Percentiles rank a stretch among this genome's conserved stretches.
These are phyloP conservation scores for Cutaneotrichosporon sp. DNA, from an alignment of 1,284 basidiomycete genomes.

Conservation along the genomic window DNA sequence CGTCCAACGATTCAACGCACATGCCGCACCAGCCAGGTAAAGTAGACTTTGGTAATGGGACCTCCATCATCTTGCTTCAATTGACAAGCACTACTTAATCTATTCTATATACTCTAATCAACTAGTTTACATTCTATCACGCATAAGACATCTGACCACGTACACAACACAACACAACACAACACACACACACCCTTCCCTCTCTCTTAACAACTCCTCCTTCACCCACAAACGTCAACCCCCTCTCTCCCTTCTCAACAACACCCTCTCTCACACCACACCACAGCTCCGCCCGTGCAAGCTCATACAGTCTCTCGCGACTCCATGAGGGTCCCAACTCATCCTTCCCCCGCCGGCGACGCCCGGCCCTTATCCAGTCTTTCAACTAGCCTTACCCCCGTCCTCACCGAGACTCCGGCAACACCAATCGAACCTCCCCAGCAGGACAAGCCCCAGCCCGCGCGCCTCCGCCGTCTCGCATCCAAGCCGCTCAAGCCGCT, in stretches of 20 bases:
- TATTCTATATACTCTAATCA: too few species aligned
- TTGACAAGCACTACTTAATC: too few species aligned
- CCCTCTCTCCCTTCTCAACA: neutral
- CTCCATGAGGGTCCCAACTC: neutral
- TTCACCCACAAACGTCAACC: neutral
- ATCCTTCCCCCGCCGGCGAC: neutral
- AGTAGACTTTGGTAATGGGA: too few species aligned
- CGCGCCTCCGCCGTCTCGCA: conserved; percentile 35
- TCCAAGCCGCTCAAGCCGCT: conserved; percentile 49
- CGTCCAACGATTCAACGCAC: too few species aligned
- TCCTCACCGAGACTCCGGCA: conserved; percentile 2
- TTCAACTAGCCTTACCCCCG: neutral
- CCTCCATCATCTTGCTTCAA: too few species aligned
- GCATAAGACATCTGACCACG: too few species aligned
- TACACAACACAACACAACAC: too few species aligned
- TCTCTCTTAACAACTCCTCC: too few species aligned
- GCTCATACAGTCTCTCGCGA: neutral
- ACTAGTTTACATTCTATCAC: too few species aligned
- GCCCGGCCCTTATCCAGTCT: neutral
- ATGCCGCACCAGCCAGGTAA: too few species aligned
- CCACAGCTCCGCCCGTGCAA: neutral
- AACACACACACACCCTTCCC: too few species aligned
- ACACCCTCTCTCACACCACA: neutral
- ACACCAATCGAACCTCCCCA: conserved; percentile 3
- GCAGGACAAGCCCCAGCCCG: neutral